Evolutionary conservation across 768 basidiomycete species (phyloP).

Genomic region (Mycena galericulata): DNA sequence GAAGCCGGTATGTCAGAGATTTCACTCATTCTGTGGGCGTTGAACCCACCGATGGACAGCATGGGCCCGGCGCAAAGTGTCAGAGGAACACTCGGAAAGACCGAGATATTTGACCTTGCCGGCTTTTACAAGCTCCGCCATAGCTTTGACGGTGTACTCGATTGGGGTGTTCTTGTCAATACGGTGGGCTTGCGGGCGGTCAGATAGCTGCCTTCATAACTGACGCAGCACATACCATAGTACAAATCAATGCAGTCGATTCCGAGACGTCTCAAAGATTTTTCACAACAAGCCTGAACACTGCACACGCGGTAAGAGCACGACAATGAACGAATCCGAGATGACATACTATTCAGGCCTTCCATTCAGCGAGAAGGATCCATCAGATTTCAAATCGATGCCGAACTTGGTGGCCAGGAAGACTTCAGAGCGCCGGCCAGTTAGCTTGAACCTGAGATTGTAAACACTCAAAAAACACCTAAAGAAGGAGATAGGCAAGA

Average conservation of each 20-base stretch:
- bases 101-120: neutral
- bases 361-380: conserved; percentile 39
- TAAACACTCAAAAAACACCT: too few species aligned
- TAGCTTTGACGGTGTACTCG: conserved; percentile 46
- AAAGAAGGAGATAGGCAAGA: too few species aligned
- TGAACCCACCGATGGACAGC: neutral
- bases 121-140: conserved; percentile 48
- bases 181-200: neutral
- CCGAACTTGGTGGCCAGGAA: conserved; percentile 57
- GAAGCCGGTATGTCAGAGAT: neutral
- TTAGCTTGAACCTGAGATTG: conserved; percentile 44
- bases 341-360: neutral
- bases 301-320: conserved; percentile 11
- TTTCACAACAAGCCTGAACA: conserved; percentile 38
- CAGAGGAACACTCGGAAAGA: neutral
- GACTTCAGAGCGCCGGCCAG: conserved; percentile 48
- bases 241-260: conserved; percentile 43
- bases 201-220: neutral
- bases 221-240: conserved; percentile 36
- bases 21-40: neutral
- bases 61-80: neutral
- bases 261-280: conserved; percentile 42
- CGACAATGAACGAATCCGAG: neutral
- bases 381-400: conserved; percentile 33
- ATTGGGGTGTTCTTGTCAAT: conserved; percentile 14